Evolutionary conservation across 192 early-diverging fungal species (phyloP), one percentile per base, ranked within the genome.

Genomic region (Martensiomyces pterosporus): DNA sequence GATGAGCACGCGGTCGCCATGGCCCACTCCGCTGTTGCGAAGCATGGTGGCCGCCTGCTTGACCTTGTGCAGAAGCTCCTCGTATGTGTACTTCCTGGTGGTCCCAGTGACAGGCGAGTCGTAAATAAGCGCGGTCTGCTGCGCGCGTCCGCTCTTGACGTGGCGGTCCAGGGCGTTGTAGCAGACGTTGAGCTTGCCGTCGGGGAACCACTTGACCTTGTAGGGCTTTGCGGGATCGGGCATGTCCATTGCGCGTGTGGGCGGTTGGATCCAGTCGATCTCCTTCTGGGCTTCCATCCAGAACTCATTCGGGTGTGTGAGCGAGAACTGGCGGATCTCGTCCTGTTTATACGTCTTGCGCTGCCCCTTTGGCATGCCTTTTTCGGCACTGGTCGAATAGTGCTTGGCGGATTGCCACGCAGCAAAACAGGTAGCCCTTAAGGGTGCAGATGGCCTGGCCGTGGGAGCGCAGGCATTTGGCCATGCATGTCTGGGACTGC

Each of bases 111-210:
- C 60, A 18, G 82, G 67, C 0, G 80, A 82, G 46, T 86, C 83
- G 48, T 79, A 85, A 15, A 83, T 73, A 15, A 88, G 41, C n/a
- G 84, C 85, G 1, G 72, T 52, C 16, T 72, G 75, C 15, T 78
- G 55, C 12, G 62, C 72, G 40, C 64, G 76, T 3, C 77, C 75
- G 5, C 59, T 56, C 7, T 57, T 21, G 12, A 79, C 73, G 57
- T 90, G 85, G 14, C 84, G 79, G 42, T 86, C 82, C 14, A 90
- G 48, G 12, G 74, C 61, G 45, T 90, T 90, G 64, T 77, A 82
- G 64, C 79, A 82, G 3, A 82, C 81, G 52, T 87, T 86, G 45
- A 89, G 55, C 52, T 71, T 46, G 14, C 80, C 80, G 37, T 75
- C 72, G 32, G 58, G 67, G 65, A 83, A 82, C 79, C 83, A 87